Percentiles rank a stretch among this genome's conserved stretches.
phyloP scores from a whole-genome alignment of 805 yeast genomes.

The Myxozyma lipomycoides region DNA sequence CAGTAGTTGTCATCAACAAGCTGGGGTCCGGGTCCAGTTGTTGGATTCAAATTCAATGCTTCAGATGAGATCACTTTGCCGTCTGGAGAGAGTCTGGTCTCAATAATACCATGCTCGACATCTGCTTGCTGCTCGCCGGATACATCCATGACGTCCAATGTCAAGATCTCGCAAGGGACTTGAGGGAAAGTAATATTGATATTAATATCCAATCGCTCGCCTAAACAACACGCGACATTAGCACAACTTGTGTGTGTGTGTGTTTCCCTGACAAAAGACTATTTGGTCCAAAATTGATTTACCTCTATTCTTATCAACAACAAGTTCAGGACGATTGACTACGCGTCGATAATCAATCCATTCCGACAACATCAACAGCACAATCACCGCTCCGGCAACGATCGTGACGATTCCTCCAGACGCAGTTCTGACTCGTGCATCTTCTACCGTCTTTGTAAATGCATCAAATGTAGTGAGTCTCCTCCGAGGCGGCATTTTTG shows the following conservation, averaged over 20 bases:
- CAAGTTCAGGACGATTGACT: slow-evolving; percentile 73
- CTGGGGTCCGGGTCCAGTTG: slow-evolving; percentile 10
- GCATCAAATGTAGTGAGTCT: slow-evolving; percentile 27
- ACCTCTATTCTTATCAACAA: slow-evolving; percentile 61
- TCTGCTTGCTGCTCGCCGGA: slow-evolving; percentile 81
- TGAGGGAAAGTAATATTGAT: slow-evolving; percentile 79
- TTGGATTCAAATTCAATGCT: slow-evolving; percentile 39
- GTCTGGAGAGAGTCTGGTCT: slow-evolving; percentile 55
- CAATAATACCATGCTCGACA: slow-evolving; percentile 65
- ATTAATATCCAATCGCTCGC: slow-evolving; percentile 69
- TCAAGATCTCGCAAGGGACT: slow-evolving; percentile 77
- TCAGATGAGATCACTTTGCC: slow-evolving; percentile 49
- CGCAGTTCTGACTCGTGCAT: slow-evolving; percentile 80
- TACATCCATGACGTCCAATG: slow-evolving; percentile 83
- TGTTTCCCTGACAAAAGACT: background rate
- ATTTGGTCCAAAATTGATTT: background rate
- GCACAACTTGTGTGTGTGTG: slow-evolving; percentile 34
- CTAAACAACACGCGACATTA: too few relatives aligned
- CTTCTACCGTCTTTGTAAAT: slow-evolving; percentile 80
- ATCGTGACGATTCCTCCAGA: slow-evolving; percentile 88
- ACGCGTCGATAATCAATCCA: slow-evolving; percentile 68
- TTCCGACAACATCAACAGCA: slow-evolving; percentile 65
- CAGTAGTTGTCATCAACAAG: slow-evolving; percentile 51
- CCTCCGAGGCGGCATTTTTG: slow-evolving; percentile 27
- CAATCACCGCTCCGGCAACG: slow-evolving; percentile 56